Percentiles rank a stretch among this genome's conserved stretches.
phyloP scores from a whole-genome alignment of 345 rosid genomes.

The Geranium rotundifolium region DNA sequence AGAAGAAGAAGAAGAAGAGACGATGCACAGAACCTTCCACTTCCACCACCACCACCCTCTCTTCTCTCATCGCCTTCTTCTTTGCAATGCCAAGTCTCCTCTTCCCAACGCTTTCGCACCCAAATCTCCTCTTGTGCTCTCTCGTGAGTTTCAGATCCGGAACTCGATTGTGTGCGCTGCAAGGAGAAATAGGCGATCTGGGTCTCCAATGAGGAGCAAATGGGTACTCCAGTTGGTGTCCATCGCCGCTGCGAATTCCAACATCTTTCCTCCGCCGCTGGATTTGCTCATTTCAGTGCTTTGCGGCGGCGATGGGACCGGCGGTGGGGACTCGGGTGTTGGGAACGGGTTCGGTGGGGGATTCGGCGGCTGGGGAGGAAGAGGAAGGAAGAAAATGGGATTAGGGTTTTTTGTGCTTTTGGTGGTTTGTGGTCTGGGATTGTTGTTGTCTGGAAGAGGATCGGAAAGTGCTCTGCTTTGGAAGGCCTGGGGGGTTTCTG shows the following conservation, averaged over 20 bases:
- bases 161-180: constrained; percentile 21
- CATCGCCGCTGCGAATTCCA: constrained; percentile 27
- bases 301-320: constrained; percentile 16
- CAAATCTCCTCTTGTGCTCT: constrained; percentile 2
- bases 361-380: constrained; percentile 28
- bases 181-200: constrained; percentile 25
- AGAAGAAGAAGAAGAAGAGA: not conserved
- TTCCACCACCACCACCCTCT: not conserved
- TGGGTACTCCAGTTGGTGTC: constrained; percentile 23
- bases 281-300: constrained; percentile 18
- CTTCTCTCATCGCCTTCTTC: constrained; percentile 6
- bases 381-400: constrained; percentile 13
- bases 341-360: constrained; percentile 28
- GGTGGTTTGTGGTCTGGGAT: constrained; percentile 16
- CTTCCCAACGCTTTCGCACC: constrained; percentile 11
- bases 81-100: constrained; percentile 7
- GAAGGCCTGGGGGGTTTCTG: constrained; percentile 23
- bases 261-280: constrained; percentile 34
- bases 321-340: constrained; percentile 21
- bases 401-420: constrained; percentile 11
- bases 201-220: constrained; percentile 14
- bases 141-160: constrained; percentile 15
- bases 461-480: constrained; percentile 14
- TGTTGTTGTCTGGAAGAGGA: constrained; percentile 19
- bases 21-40: constrained; percentile 10